A percentile compares a stretch with the other conserved stretches of the same genome.
These are phyloP conservation scores for Hypoxylon crocopeplum DNA, from an alignment of 495 filamentous ascomycete species.

Conservation along the genomic window DNA sequence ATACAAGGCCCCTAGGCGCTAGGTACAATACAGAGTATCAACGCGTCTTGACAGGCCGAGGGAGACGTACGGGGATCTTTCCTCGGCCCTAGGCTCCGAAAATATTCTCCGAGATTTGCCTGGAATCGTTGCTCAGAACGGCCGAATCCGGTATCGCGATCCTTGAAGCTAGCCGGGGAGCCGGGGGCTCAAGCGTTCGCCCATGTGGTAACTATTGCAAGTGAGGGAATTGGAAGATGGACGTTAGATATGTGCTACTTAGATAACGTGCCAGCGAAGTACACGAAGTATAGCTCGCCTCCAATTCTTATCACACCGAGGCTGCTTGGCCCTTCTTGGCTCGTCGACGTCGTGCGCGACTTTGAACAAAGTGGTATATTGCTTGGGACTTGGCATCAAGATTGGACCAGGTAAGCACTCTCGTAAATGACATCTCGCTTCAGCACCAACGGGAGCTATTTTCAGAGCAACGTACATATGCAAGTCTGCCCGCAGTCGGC, in stretches of 20 bases:
- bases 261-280: slow-evolving; percentile 4
- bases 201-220: not conserved
- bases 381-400: slow-evolving; percentile 35
- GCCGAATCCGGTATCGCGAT: slow-evolving; percentile 32
- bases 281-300: slow-evolving; percentile 12
- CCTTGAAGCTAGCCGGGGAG: slow-evolving; percentile 20
- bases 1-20: slow-evolving; percentile 2
- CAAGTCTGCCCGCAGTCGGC: slow-evolving; percentile 35
- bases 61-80: slow-evolving; percentile 23
- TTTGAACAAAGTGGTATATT: slow-evolving; percentile 31
- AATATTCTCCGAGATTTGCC: slow-evolving; percentile 36
- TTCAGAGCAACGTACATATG: slow-evolving; percentile 37
- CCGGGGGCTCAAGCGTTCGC: slow-evolving; percentile 14
- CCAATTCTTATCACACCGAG: slow-evolving; percentile 20
- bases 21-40: slow-evolving; percentile 14
- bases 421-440: slow-evolving; percentile 37
- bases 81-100: slow-evolving; percentile 39
- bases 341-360: slow-evolving; percentile 17
- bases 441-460: slow-evolving; percentile 41
- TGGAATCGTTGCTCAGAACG: slow-evolving; percentile 18
- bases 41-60: slow-evolving; percentile 20
- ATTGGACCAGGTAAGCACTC: slow-evolving; percentile 37
- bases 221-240: slow-evolving; percentile 11
- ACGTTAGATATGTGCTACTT: slow-evolving; percentile 8
- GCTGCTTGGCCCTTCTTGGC: slow-evolving; percentile 21